phyloP scores from a whole-genome alignment of 1,284 basidiomycete genomes.

The Ceratobasidium sp. region DNA sequence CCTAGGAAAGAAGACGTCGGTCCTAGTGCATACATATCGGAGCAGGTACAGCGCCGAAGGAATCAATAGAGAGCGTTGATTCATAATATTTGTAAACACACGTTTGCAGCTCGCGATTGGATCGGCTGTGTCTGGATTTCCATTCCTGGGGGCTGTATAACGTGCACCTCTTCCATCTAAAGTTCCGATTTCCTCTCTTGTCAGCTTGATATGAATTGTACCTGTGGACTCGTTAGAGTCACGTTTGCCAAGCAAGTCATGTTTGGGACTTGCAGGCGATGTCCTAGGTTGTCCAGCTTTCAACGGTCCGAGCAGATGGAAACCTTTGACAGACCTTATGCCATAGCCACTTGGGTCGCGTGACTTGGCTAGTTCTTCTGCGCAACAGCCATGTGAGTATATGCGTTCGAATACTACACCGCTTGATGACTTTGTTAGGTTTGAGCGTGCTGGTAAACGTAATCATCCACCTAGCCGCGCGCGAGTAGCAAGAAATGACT shows the following conservation, averaged over 20 bases:
- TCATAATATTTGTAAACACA: neutral
- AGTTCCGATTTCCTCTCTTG: constrained; percentile 31
- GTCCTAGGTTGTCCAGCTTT: neutral
- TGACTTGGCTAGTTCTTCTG: too few relatives aligned
- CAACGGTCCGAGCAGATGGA: neutral
- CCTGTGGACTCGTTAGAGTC: neutral
- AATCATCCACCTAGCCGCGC: neutral
- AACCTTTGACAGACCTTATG: constrained; percentile 47
- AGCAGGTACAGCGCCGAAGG: neutral
- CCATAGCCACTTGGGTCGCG: constrained; percentile 53
- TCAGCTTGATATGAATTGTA: constrained; percentile 24
- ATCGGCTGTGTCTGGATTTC: constrained; percentile 38
- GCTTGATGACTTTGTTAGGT: constrained; percentile 23
- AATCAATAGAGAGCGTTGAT: neutral
- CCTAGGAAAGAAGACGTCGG: neutral
- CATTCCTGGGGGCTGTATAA: constrained; percentile 40
- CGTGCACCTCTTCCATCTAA: constrained; percentile 27
- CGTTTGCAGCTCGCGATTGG: neutral
- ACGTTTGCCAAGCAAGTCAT: neutral
- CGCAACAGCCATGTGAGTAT: neutral
- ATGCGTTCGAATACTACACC: neutral
- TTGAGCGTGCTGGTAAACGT: neutral
- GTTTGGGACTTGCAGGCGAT: neutral
- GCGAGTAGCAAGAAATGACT: neutral
- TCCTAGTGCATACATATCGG: neutral